Percentiles rank a stretch among this genome's conserved stretches.
phyloP scores from a whole-genome alignment of 306 rosid species.

The Ormosia emarginata region DNA sequence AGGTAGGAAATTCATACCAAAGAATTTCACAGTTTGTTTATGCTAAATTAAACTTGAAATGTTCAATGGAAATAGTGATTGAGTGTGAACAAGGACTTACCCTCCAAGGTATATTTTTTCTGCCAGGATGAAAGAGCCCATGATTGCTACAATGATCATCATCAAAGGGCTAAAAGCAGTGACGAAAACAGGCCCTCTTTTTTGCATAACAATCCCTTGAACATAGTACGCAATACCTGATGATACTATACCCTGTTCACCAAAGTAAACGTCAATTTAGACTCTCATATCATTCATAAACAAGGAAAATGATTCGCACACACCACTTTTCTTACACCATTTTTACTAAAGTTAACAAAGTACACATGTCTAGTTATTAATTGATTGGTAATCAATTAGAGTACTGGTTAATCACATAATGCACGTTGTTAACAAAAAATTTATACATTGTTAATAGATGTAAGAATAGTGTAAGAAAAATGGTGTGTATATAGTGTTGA shows the following conservation, averaged over 20 bases:
- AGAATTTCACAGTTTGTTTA: not conserved
- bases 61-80: not conserved
- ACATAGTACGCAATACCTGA: constrained; percentile 65
- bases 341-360: no score
- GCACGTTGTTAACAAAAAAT: not conserved
- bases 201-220: constrained; percentile 83
- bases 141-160: constrained; percentile 85
- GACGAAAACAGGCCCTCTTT: constrained; percentile 91
- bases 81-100: constrained; percentile 26
- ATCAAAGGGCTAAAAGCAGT: constrained; percentile 94
- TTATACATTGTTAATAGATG: no score
- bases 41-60: not conserved
- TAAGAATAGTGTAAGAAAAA: no score
- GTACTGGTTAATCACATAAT: no score
- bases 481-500: no score
- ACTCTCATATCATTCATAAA: not conserved
- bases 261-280: not conserved
- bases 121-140: constrained; percentile 85
- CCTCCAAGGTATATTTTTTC: constrained; percentile 84
- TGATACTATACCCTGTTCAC: constrained; percentile 68
- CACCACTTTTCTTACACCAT: not conserved
- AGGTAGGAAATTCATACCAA: no score
- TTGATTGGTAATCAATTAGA: no score
- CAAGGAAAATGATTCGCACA: not conserved
- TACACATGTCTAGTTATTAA: no score